These are phyloP conservation scores for Capronia epimyces DNA, from an alignment of 2,329 filamentous ascomycete genomes.

Conservation along the genomic window DNA sequence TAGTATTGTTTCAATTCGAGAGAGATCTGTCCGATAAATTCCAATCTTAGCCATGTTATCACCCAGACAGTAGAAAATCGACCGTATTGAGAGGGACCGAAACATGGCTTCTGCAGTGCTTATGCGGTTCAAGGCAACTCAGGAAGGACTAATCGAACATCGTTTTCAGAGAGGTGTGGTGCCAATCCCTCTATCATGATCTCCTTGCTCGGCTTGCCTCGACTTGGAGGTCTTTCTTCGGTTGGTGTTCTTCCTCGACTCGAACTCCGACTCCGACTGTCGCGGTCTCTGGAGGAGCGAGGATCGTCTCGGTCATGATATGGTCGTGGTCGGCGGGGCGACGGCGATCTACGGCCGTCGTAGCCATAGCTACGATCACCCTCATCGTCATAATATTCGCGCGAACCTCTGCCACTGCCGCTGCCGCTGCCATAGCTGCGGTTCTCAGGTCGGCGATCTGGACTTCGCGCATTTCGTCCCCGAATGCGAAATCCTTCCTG, in stretches of 20 bases:
- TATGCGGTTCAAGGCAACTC: slow-evolving; percentile 18
- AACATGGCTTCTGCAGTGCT: slow-evolving; percentile 5
- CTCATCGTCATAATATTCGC: slow-evolving; percentile 5
- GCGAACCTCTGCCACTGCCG: neutral
- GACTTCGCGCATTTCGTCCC: slow-evolving; percentile 34
- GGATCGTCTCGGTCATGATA: slow-evolving; percentile 47
- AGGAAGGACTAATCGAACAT: slow-evolving; percentile 43
- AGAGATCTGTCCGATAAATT: slow-evolving; percentile 47
- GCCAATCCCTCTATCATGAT: slow-evolving; percentile 49
- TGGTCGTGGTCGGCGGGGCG: slow-evolving; percentile 34
- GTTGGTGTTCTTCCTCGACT: slow-evolving; percentile 35
- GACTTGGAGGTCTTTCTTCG: slow-evolving; percentile 36
- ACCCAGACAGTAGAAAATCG: slow-evolving; percentile 18
- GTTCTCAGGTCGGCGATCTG: slow-evolving; percentile 30
- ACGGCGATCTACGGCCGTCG: neutral
- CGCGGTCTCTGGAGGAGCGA: slow-evolving; percentile 37
- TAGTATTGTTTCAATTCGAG: slow-evolving; percentile 51
- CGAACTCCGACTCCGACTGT: slow-evolving; percentile 31
- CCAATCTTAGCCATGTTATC: slow-evolving; percentile 25
- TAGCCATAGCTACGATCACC: slow-evolving; percentile 1
- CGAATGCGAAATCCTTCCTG: slow-evolving; percentile 34
- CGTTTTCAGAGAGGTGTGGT: slow-evolving; percentile 47
- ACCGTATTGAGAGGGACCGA: neutral
- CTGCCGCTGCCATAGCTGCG: slow-evolving; percentile 28
- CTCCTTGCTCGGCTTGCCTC: slow-evolving; percentile 44